These are phyloP conservation scores for Xylaria telfairii DNA, from an alignment of 495 filamentous ascomycete species.

Conservation along the genomic window DNA sequence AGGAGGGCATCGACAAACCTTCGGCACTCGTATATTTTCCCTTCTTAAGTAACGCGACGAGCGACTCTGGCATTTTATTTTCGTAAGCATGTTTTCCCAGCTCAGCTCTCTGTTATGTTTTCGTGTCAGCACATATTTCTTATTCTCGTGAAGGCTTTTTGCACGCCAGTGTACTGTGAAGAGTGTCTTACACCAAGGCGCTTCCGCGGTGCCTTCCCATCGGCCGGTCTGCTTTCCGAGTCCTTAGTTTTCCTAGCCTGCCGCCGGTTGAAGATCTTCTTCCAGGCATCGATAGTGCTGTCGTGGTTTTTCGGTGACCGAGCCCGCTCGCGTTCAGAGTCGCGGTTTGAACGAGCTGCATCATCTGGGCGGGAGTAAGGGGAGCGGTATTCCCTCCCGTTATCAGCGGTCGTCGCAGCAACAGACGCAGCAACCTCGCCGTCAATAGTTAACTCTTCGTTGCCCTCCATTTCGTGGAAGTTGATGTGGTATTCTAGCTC, in stretches of 20 bases:
- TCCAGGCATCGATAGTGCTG: constrained; percentile 17
- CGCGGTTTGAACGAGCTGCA: constrained; percentile 11
- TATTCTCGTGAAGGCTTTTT: neutral
- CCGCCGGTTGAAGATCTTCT: constrained; percentile 19
- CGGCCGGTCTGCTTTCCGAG: neutral
- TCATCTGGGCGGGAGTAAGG: constrained; percentile 32
- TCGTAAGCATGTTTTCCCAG: constrained; percentile 88
- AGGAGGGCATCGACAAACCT: constrained; percentile 63
- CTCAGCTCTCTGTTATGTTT: constrained; percentile 57
- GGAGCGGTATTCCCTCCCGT: constrained; percentile 19
- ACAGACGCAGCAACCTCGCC: constrained; percentile 13
- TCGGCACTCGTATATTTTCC: constrained; percentile 62
- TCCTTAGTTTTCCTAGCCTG: constrained; percentile 18
- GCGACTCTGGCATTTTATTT: constrained; percentile 83
- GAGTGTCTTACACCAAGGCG: constrained; percentile 16
- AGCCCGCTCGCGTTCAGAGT: constrained; percentile 3
- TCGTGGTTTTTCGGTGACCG: neutral
- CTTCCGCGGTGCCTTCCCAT: constrained; percentile 42
- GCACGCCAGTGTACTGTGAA: neutral
- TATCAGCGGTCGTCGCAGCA: neutral
- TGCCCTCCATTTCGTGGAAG: constrained; percentile 69
- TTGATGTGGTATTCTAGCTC: constrained; percentile 77
- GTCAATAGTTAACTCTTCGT: constrained; percentile 37
- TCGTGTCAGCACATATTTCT: constrained; percentile 8
- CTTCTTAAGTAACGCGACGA: constrained; percentile 70